Evolutionary conservation across 768 basidiomycete genomes (phyloP), one percentile per base, ranked within the genome.

Genomic region (Podaxis sp.): DNA sequence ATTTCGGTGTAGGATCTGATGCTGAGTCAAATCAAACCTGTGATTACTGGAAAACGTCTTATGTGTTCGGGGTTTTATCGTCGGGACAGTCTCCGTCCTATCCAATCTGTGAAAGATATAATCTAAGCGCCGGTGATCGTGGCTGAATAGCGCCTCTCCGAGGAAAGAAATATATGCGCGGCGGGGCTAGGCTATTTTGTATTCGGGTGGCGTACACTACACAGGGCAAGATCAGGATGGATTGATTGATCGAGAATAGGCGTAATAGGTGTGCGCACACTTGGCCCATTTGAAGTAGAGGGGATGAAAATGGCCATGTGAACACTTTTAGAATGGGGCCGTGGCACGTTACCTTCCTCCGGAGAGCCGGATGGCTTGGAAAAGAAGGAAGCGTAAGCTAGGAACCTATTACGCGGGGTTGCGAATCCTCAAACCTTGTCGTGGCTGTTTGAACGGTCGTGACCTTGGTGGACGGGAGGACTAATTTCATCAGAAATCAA

Each of bases 321-420:
- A 22, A 24, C 22, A 28, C 22, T 50, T 50, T 22, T 50, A 50
- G 22, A 24, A 22, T 50, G 49, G 44, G 44, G 44, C n/a, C n/a
- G 44, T 46, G 44, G 44, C 20, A 20, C 13, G n/a, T 17, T 17
- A 3, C 20, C 44, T 46, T 20, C 20, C 49, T 28, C 22, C 11
- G 5, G 20, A 50, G 22, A 50, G 49, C 24, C 26, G 26, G 49
- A 12, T 50, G 49, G 24, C 26, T 46, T 46, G 44, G 15, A 20
- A 44, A n/a, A 15, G 15, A n/a, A 15, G 44, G 44, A 46, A 46
- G 44, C 20, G 15, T 17, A 20, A 8, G 7, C n/a, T n/a, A 44
- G 44, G 44, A 46, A 46, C 44, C 8, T 17, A 46, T 54, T 37
- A 54, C 52, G 33, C 33, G 52, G 52, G 52, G 52, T 54, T 54